Conservation (phyloP, 1,284 basidiomycete species). For the Bjerkandera adusta region DNA sequence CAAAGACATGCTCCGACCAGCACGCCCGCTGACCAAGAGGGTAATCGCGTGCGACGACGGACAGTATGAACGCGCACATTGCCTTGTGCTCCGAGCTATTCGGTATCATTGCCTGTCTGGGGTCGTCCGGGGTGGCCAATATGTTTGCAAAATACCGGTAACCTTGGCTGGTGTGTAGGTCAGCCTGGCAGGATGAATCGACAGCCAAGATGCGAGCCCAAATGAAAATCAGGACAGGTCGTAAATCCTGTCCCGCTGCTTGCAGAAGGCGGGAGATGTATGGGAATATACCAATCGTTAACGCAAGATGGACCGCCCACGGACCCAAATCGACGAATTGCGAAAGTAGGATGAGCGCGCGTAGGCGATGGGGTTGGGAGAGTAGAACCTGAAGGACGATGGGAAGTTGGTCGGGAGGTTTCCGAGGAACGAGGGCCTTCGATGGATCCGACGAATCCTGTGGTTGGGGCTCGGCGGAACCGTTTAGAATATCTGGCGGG, state of each 20-base stretch:
- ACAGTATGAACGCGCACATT: conserved; percentile 98
- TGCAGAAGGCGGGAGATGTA: conserved; percentile 97
- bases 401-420: conserved; percentile 94
- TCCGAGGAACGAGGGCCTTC: conserved; percentile 74
- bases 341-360: conserved; percentile 94
- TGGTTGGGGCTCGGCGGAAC: conserved; percentile 12
- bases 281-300: conserved; percentile 99
- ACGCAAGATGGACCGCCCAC: conserved; percentile 96
- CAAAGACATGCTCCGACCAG: conserved; percentile 84
- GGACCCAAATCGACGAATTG: conserved; percentile 98
- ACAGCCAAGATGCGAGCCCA: conserved; percentile 98
- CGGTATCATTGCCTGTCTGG: conserved; percentile 56
- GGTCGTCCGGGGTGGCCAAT: conserved; percentile 64
- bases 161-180: conserved; percentile 83
- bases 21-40: conserved; percentile 86
- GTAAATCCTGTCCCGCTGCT: conserved; percentile 91
- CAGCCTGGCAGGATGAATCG: conserved; percentile 89
- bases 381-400: conserved; percentile 97
- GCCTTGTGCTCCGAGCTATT: conserved; percentile 97
- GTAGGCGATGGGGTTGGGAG: conserved; percentile 93
- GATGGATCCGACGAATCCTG: conserved; percentile 28
- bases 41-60: conserved; percentile 90
- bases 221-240: conserved; percentile 98
- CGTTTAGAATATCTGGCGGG: conserved; percentile 19
- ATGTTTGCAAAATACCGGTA: conserved; percentile 90